Conservation (phyloP, 208 protist genomes). For the Leishmania arabica region DNA sequence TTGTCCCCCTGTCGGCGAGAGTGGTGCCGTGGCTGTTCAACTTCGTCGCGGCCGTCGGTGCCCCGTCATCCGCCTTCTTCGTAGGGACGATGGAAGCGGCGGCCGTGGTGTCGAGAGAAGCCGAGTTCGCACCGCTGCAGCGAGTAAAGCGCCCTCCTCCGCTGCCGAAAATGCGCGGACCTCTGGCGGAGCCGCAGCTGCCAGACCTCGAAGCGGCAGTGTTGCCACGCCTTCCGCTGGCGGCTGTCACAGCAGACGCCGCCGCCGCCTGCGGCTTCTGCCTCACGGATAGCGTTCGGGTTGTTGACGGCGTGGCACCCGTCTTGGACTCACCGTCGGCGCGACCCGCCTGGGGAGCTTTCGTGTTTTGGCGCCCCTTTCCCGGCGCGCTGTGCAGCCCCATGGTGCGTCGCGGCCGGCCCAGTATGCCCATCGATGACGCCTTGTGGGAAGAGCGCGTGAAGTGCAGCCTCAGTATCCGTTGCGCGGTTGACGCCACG, state of each 20-base stretch:
- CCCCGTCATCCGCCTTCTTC: not conserved
- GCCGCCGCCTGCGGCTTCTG: not conserved
- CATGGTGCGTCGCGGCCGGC: not conserved
- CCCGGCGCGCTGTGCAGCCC: conserved; percentile 3
- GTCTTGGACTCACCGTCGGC: not conserved
- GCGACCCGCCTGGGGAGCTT: not conserved
- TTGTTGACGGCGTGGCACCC: not conserved
- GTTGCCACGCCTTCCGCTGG: not conserved
- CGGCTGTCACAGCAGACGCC: not conserved
- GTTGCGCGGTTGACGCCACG: not conserved
- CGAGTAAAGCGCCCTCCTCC: not conserved
- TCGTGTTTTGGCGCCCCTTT: not conserved
- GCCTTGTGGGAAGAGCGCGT: conserved; percentile 9
- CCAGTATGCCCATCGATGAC: conserved; percentile 2
- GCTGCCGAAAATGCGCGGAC: not conserved
- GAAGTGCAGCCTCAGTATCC: conserved; percentile 23
- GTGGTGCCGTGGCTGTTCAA: not conserved
- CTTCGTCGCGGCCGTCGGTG: not conserved
- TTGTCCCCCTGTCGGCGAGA: not conserved
- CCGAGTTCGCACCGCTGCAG: not conserved
- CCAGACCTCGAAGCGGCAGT: not conserved
- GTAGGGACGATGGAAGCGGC: not conserved
- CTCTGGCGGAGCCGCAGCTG: not conserved
- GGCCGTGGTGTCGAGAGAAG: not conserved
- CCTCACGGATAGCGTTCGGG: not conserved